Evolutionary conservation across 768 basidiomycete genomes (phyloP), one percentile per base, ranked within the genome.

Genomic region (Pleurotus cornucopiae): DNA sequence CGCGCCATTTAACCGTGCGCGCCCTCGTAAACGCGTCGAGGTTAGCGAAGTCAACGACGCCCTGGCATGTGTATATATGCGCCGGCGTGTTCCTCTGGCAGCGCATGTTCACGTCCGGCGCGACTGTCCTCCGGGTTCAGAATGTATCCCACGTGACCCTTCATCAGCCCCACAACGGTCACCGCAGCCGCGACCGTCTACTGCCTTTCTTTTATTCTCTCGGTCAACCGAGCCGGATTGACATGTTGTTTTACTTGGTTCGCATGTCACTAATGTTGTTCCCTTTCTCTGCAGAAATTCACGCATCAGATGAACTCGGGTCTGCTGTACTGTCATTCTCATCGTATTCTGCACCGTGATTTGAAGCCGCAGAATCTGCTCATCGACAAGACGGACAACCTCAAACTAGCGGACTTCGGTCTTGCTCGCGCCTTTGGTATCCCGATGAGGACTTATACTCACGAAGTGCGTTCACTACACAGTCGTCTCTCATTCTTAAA

Each of bases 401-500:
- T 98, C 54, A 98, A 98, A 73, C 82, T 98, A 21, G 95, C 93
- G 12, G 96, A 98, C 73, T 98, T 98, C 65, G 96, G 96, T 41
- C 80, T 98, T 44, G 95, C 96, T 2, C 79, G 96, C 58, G 96
- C 96, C 9, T 99, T 99, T 68, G 97, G 97, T 57, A 98, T 99
- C 63, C 97, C 97, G 41, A 86, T 99, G 78, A 80, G 97, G 63
- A 97, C 96, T n/a, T 99, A 98, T 69, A 99, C 96, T 13, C 97
- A 98, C 67, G 97, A 99, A 81, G 96, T 93, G 58, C 52, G 58
- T 6, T 55, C 18, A 30, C 37, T 37, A 3, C 55, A 44, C 18
- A 18, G 18, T 18, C 18, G 18, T 18, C 18, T 18, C 18, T 18
- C 20, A 14, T 30, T 55, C 44, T 6, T 53, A n/a, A 53, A 49